Base-by-base conservation (phyloP, 2,329 filamentous ascomycete species). In the Macrophomina phaseolina region DNA sequence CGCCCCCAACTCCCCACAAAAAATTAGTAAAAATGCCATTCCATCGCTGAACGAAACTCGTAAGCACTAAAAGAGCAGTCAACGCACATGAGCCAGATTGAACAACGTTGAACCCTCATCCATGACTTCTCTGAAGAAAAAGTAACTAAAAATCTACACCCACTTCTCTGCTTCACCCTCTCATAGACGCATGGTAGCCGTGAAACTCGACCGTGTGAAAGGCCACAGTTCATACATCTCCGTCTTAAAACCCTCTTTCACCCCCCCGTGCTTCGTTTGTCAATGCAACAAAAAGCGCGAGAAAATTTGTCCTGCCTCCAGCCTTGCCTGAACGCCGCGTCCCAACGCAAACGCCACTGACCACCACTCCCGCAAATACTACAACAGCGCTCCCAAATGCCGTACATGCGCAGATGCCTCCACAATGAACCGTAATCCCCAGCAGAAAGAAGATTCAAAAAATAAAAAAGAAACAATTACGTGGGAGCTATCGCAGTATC, bases 351-450 rank as follows among this genome's bases (percentile, higher is more conserved):
- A 62, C 58, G 58, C 58, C 58, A 38, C 11, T 12, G 30, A 48
- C 58, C 58, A 18, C 42, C 30, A 40, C 46, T 12, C 32, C 28
- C 30, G 45, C 56, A 62, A 48, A 62, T 64, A 52, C 61, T 62
- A 64, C 61, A 64, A 64, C 61, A 53, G 58, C 58, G 61, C 61
- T 52, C 61, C 61, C 61, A 64, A 34, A 64, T 64, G 61, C 61
- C 61, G 11, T 64, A 40, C 46, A 64, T 64, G 61, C 38, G 46
- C 61, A 64, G 61, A 64, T 64, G 46, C 61, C 23, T 51, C 58
- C 45, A 16, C 48, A 64, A 64, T 42, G 42, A 14, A 6, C 46
- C 61, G 23, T 23, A 23, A 11, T 9, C 38, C 36, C 61, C 46
- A 12, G 16, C 6, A 23, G 23, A 36, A 53, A 64, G 46, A 52